Evolutionary conservation across 1,284 basidiomycete genomes (phyloP), one percentile per base, ranked within the genome.

Genomic region (Trichosporon sp.): DNA sequence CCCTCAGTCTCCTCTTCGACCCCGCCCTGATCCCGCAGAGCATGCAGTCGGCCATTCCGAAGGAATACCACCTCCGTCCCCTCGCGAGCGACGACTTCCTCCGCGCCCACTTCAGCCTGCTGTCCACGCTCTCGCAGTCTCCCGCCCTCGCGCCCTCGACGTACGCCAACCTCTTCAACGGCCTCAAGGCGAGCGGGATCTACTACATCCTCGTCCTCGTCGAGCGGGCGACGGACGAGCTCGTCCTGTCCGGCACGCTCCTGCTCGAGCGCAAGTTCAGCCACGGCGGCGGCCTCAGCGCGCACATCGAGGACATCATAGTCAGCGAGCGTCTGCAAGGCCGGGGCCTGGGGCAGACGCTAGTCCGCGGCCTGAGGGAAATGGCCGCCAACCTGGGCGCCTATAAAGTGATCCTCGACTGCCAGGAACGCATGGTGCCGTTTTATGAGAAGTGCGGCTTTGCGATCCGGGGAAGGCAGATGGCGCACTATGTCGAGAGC

Each of bases 221-320:
- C 73, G 88, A 92, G 82, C 89, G 89, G 68, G 79, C 85, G 11
- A 88, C 89, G 0, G 94, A 97, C 85, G 85, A 87, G 75, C 90
- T 99, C 79, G 91, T 96, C 54, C 95, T 88, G 32, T 90, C 91
- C 26, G 96, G 95, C 14, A 90, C 90, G 6, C 86, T 97, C 66
- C 90, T 98, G 79, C 83, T 96, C 73, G 96, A 98, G 85, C 91
- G 90, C 86, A 98, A 99, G 86, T 98, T 98, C 87, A 85, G 95
- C 38, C 88, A 94, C 35, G 89, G 88, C 8, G 86, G 92, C 14
- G 93, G 93, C 32, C 87, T 87, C 70, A 92, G 94, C 4, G 96
- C 94, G 0, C 96, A 99, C 81, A 96, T 99, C 74, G 96, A 99
- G 85, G 96, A 99, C 81, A 98, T 99, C 76, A 94, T 94, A 1